Evolutionary conservation across 495 filamentous ascomycete genomes (phyloP).

Genomic region (Talaromyces adpressus): DNA sequence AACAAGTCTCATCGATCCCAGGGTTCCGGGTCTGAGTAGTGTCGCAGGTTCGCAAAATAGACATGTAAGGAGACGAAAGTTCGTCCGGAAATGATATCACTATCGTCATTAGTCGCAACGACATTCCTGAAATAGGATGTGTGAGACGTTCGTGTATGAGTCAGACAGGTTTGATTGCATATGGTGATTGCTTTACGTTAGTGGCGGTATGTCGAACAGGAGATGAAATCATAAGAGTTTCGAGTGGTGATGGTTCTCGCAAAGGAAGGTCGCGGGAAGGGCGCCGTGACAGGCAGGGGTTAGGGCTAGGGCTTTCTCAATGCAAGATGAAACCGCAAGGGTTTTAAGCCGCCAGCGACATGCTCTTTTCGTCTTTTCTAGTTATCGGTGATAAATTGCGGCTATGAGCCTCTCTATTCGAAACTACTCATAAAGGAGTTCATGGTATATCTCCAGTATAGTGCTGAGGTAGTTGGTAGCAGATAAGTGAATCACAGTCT

Average conservation of each 20-base stretch:
- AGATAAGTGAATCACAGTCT: background rate
- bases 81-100: background rate
- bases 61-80: background rate
- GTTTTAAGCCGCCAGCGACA: background rate
- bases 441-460: background rate
- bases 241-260: background rate
- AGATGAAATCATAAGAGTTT: constrained; percentile 1
- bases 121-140: background rate
- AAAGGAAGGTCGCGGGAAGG: background rate
- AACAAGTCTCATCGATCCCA: background rate
- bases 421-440: background rate
- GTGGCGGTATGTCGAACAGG: background rate
- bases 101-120: background rate
- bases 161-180: background rate
- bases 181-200: no score
- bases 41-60: background rate
- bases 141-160: background rate
- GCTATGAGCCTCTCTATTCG: background rate
- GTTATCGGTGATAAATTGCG: background rate
- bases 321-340: background rate
- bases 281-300: background rate
- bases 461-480: background rate
- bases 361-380: background rate
- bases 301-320: constrained; percentile 4
- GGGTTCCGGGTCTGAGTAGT: background rate